These are phyloP conservation scores for Suhomyces choctaworum DNA, from an alignment of 1,139 yeast genomes.

Conservation along the genomic window DNA sequence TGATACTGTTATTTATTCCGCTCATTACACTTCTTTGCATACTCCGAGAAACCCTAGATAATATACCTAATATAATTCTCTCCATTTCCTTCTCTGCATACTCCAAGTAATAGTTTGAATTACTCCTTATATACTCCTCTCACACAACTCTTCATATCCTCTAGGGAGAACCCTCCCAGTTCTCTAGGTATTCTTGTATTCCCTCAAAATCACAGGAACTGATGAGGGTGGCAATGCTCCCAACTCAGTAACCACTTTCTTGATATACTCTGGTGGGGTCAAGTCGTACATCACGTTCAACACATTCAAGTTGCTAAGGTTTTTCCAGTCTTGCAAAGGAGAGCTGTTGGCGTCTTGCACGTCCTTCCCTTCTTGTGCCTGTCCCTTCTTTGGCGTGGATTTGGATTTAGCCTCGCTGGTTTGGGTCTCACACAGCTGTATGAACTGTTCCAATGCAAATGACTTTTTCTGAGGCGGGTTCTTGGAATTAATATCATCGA, in stretches of 20 bases:
- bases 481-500: conserved; percentile 45
- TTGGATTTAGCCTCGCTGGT: conserved; percentile 21
- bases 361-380: conserved; percentile 15
- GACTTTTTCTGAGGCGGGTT: conserved; percentile 64
- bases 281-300: conserved; percentile 89
- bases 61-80: too few relatives aligned
- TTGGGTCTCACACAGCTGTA: conserved; percentile 42
- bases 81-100: too few relatives aligned
- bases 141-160: too few relatives aligned
- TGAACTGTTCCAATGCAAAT: conserved; percentile 64
- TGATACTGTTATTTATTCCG: too few relatives aligned
- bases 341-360: conserved; percentile 24
- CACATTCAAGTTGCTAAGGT: conserved; percentile 62
- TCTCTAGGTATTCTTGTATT: conserved; percentile 67
- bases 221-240: conserved; percentile 97
- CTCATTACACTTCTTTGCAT: too few relatives aligned
- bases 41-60: too few relatives aligned
- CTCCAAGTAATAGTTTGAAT: too few relatives aligned
- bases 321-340: conserved; percentile 66
- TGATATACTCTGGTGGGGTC: conserved; percentile 91
- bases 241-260: conserved; percentile 92
- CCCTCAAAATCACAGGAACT: conserved; percentile 93
- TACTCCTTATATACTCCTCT: neutral
- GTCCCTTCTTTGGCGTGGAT: conserved; percentile 25
- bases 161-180: too few relatives aligned